Conservation (phyloP, 164 flowering plant genomes). For the Chimonanthus salicifolius region DNA sequence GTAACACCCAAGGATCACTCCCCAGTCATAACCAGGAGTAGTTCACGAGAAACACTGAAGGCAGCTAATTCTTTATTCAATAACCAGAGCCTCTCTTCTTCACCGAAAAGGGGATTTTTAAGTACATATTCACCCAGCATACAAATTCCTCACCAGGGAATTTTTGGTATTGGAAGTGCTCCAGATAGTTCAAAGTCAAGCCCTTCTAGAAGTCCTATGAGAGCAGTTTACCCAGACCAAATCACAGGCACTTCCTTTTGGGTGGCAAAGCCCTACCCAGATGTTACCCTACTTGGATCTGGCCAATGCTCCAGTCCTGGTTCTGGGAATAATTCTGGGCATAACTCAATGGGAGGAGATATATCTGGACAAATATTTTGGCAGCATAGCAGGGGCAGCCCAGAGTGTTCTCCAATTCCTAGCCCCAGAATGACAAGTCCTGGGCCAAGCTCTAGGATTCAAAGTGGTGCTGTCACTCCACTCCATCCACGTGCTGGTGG, state of each 20-base stretch:
- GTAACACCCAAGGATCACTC: conserved; percentile 42
- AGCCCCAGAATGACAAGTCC: conserved; percentile 57
- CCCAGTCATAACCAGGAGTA: conserved; percentile 22
- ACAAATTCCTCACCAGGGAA: conserved; percentile 57
- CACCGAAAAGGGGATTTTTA: conserved; percentile 52
- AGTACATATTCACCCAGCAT: conserved; percentile 48
- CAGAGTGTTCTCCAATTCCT: conserved; percentile 56
- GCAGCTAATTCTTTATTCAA: conserved; percentile 35
- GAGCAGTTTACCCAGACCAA: conserved; percentile 58
- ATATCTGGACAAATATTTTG: conserved; percentile 34
- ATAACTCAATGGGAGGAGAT: conserved; percentile 45
- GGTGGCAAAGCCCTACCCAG: conserved; percentile 58
- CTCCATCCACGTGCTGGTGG: conserved; percentile 83
- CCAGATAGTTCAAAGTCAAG: conserved; percentile 95
- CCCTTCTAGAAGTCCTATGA: conserved; percentile 89
- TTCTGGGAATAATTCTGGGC: conserved; percentile 78
- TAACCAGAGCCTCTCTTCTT: conserved; percentile 38
- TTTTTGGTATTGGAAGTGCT: conserved; percentile 63
- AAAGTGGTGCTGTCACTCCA: conserved; percentile 84
- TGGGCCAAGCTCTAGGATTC: conserved; percentile 70
- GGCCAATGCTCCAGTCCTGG: conserved; percentile 92
- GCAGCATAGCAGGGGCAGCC: conserved; percentile 46
- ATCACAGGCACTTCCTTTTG: conserved; percentile 44
- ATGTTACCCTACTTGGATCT: conserved; percentile 61
- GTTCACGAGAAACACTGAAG: conserved; percentile 36